phyloP scores from a whole-genome alignment of 257 asterid species.

The Solanum pimpinellifolium region DNA sequence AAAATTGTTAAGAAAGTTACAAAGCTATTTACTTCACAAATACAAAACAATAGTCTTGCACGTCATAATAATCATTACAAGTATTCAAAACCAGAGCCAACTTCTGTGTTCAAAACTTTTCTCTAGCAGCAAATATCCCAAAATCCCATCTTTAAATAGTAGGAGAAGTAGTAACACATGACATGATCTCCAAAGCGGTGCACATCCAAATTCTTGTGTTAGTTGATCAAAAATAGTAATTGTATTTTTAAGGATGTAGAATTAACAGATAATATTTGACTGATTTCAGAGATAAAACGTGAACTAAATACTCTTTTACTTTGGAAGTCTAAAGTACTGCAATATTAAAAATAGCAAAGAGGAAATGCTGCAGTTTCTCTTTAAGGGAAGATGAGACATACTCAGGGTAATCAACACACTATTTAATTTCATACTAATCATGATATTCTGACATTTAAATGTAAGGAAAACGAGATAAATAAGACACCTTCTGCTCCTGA shows the following conservation, averaged over 20 bases:
- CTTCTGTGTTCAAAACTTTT: background rate
- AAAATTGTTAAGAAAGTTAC: background rate
- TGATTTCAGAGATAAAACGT: background rate
- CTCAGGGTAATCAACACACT: background rate
- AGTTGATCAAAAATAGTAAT: background rate
- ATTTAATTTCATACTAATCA: background rate
- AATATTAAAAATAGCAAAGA: background rate
- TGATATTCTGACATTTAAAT: background rate
- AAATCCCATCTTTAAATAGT: background rate
- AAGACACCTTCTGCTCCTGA: conserved; percentile 45
- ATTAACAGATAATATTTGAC: background rate
- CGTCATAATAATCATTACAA: background rate
- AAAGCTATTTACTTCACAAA: background rate
- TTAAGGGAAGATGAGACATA: background rate
- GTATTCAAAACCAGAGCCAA: background rate
- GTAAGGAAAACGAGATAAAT: background rate
- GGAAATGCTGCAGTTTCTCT: background rate
- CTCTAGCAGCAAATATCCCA: background rate
- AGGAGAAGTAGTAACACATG: background rate
- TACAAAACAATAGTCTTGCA: background rate
- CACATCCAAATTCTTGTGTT: background rate
- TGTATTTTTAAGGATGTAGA: background rate
- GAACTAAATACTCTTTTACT: background rate
- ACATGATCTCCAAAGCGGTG: background rate
- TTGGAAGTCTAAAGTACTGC: background rate